Conservation (phyloP, 768 basidiomycete genomes). For the Daedaleopsis sinensis region DNA sequence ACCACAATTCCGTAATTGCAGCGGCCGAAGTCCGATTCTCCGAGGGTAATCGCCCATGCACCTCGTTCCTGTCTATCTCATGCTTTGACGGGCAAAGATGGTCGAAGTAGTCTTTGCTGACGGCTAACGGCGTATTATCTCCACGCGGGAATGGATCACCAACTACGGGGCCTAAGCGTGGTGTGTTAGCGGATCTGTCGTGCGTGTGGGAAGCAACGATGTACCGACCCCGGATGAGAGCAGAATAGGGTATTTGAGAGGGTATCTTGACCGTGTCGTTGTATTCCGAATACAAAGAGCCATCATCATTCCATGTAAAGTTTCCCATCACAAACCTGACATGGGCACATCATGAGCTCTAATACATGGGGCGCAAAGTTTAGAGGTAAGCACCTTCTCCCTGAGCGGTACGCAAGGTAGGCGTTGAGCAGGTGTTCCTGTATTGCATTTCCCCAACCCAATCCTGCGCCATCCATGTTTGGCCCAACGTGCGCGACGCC, state of each 20-base stretch:
- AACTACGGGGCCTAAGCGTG: slow-evolving; percentile 9
- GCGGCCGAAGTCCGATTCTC: not conserved
- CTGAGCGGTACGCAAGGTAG: slow-evolving; percentile 6
- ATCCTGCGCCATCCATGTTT: not conserved
- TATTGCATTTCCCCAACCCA: slow-evolving; percentile 14
- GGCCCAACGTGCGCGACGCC: not conserved
- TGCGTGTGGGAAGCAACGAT: slow-evolving; percentile 2
- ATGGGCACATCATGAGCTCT: not conserved
- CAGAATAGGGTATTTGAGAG: slow-evolving; percentile 14
- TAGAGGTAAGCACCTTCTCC: not conserved
- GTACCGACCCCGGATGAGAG: slow-evolving; percentile 11
- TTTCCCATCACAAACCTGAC: slow-evolving; percentile 13
- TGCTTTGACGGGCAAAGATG: slow-evolving; percentile 6
- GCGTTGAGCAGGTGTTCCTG: slow-evolving; percentile 14
- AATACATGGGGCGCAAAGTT: not conserved
- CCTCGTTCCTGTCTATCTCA: not conserved
- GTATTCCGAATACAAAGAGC: slow-evolving; percentile 4
- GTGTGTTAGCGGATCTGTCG: not conserved
- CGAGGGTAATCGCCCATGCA: not conserved
- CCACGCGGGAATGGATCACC: slow-evolving; percentile 9
- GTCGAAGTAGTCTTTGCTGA: slow-evolving; percentile 15
- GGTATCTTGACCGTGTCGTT: slow-evolving; percentile 7
- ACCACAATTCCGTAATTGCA: slow-evolving; percentile 9
- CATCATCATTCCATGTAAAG: slow-evolving; percentile 16
- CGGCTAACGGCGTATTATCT: slow-evolving; percentile 5